These are phyloP conservation scores for Verticillium albo-atrum DNA, from an alignment of 2,329 filamentous ascomycete genomes.

Conservation along the genomic window DNA sequence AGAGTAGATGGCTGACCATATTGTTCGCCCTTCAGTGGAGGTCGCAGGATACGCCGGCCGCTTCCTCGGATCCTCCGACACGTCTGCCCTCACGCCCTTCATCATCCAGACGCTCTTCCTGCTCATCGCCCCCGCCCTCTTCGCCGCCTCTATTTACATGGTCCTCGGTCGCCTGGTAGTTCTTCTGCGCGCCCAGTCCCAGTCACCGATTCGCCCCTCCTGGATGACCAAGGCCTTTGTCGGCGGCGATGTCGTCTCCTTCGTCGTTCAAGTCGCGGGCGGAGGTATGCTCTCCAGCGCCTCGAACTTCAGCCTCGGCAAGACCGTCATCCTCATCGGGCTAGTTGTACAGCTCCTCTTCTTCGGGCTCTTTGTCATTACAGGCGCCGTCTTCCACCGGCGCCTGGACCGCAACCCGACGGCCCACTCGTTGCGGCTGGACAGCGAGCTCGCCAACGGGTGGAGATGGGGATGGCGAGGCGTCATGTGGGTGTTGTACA, in stretches of 20 bases:
- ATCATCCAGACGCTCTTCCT: slow-evolving; percentile 3
- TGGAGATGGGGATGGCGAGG: slow-evolving; percentile 15
- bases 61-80: neutral
- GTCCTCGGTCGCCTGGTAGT: slow-evolving; percentile 22
- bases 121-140: slow-evolving; percentile 12
- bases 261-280: slow-evolving; percentile 35
- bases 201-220: slow-evolving; percentile 2
- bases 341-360: slow-evolving; percentile 54
- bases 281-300: slow-evolving; percentile 20
- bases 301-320: slow-evolving; percentile 25
- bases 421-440: slow-evolving; percentile 5
- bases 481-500: slow-evolving; percentile 45
- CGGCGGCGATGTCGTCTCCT: slow-evolving; percentile 37
- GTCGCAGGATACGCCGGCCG: neutral
- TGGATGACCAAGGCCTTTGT: slow-evolving; percentile 45
- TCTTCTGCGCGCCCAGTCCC: slow-evolving; percentile 15
- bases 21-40: neutral
- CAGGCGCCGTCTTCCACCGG: slow-evolving; percentile 44
- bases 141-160: slow-evolving; percentile 14
- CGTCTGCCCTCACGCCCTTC: neutral
- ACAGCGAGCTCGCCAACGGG: no score
- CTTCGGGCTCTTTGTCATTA: slow-evolving; percentile 50
- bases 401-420: slow-evolving; percentile 18
- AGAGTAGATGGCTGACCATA: no score
- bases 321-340: slow-evolving; percentile 52